Evolutionary conservation across 106 monocot genomes (phyloP), one percentile per base, ranked within the genome.

Genomic region (Phalaenopsis aphrodite): DNA sequence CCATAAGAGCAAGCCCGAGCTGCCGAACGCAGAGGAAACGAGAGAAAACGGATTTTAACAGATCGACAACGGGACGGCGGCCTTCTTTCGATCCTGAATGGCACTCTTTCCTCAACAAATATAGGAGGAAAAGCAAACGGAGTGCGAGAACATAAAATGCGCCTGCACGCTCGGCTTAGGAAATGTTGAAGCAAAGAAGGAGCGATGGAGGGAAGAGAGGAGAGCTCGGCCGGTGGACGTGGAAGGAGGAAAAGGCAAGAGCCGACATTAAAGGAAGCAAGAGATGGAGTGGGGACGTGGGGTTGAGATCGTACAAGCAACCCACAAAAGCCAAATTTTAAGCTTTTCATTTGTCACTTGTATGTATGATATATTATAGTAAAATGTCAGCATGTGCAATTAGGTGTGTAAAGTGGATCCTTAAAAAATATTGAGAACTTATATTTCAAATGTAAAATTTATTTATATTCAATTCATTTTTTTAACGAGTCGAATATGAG

Each of bases 261-360:
- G 38, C 19, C 2, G 6, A 37, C 39, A n/a, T 3, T 8, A 37
- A 38, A 39, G 69, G 12, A 69, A 69, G 69, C 69, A 69, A 69
- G 12, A 69, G 69, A 69, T 69, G 69, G 69, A 69, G 69, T 69
- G 69, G 69, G 69, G 69, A 39, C 69, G 69, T 37, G 30, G 38
- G 69, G 69, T 69, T 39, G 2, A 38, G n/a, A 69, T 61, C 61
- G 61, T n/a, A 61, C 18, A 61, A 61, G 61, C 18, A 39, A 69
- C 69, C 30, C 30, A 17, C 12, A 69, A 16, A 69, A 21, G n/a
- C 19, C 21, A 21, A 5, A 65, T 61, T 61, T 61, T 17, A 61
- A 61, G 19, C n/a, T 19, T 12, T 61, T 21, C 18, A 5, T 61
- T 5, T 61, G 17, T 21, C 18, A 17, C 18, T 61, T 30, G 30